These are phyloP conservation scores for Pythium brachiatum DNA, from an alignment of 352 stramenopile species.

Conservation along the genomic window DNA sequence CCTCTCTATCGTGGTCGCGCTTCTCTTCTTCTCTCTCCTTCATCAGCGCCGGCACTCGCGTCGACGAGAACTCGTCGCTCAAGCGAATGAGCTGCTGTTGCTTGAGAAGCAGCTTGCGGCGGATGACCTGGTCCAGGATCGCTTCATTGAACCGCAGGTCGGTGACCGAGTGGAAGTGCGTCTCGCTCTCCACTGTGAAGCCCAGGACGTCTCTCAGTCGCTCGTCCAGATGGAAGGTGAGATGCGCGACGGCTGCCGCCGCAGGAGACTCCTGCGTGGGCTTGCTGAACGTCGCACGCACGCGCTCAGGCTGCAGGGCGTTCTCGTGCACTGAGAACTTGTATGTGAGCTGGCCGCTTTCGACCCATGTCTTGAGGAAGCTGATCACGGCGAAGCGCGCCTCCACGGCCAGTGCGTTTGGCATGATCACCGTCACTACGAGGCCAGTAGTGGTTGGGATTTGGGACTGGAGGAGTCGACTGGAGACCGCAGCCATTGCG, in stretches of 20 bases:
- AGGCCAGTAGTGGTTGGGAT: not conserved
- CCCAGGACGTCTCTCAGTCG: slow-evolving; percentile 39
- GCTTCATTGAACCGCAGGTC: slow-evolving; percentile 50
- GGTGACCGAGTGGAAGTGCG: slow-evolving; percentile 50
- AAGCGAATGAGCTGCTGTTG: slow-evolving; percentile 40
- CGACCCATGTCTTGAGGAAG: slow-evolving; percentile 43
- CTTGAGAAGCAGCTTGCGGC: slow-evolving; percentile 53
- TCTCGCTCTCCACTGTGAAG: slow-evolving; percentile 64
- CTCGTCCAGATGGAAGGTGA: slow-evolving; percentile 54
- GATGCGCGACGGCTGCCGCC: slow-evolving; percentile 45
- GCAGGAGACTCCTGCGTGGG: slow-evolving; percentile 37
- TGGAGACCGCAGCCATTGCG: not conserved
- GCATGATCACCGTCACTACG: slow-evolving; percentile 16
- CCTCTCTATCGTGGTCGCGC: slow-evolving; percentile 38
- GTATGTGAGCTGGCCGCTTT: slow-evolving; percentile 47
- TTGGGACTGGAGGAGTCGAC: not conserved
- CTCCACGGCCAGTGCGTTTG: slow-evolving; percentile 32
- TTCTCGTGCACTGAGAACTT: slow-evolving; percentile 52
- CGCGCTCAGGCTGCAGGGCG: slow-evolving; percentile 33
- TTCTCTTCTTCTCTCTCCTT: slow-evolving; percentile 33
- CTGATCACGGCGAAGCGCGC: slow-evolving; percentile 38
- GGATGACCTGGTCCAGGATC: slow-evolving; percentile 51
- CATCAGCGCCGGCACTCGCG: slow-evolving; percentile 45
- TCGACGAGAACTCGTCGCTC: slow-evolving; percentile 63
- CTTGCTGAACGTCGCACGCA: slow-evolving; percentile 67